Base-by-base conservation (phyloP, 2,329 filamentous ascomycete species). In the Neurospora sp. region DNA sequence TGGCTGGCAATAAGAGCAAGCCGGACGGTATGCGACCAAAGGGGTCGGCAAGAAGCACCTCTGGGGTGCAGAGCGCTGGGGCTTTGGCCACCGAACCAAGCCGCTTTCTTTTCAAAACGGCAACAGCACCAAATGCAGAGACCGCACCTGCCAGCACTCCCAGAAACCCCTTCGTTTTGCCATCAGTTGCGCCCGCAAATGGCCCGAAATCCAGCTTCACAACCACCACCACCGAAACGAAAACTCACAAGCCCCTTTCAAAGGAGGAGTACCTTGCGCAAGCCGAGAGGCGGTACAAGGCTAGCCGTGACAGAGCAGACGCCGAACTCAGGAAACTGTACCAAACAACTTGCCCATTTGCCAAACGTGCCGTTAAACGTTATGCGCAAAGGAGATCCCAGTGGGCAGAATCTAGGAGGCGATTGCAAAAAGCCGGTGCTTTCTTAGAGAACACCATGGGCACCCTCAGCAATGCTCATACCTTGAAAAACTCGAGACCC, bases 201-300 rank as follows among this genome's bases (percentile, higher is more conserved):
- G 46, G 38, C 39, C 17, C 38, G n/a, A 66, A 68, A 15, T 15
- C 66, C 23, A 43, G 17, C 42, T n/a, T 68, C 66, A 68, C 36
- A 17, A 39, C 68, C 42, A 40, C 28, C 66, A 46, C n/a, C 58
- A 67, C 39, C 43, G 58, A 10, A 62, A 38, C n/a, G 13, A 38
- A 69, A 43, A n/a, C 38, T 9, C 39, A 40, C 43, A 66, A 39
- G 43, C n/a, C 38, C 28, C 52, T 62, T 62, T 62, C 52, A 7
- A 62, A 17, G 15, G 52, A 62, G 8, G 52, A 62, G 23, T 62
- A 62, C 52, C 28, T 69, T 62, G 28, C 68, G 38, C 42, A 17
- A n/a, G 68, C 36, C 67, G 62, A 69, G 28, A 58, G 68, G 8
- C 68, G 42, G 15, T 68, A 66, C 38, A 66, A 70, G 19, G 67